A percentile compares a stretch with the other conserved stretches of the same genome.
phyloP scores from a whole-genome alignment of 2,329 filamentous ascomycete species.

The Colletotrichum sidae region DNA sequence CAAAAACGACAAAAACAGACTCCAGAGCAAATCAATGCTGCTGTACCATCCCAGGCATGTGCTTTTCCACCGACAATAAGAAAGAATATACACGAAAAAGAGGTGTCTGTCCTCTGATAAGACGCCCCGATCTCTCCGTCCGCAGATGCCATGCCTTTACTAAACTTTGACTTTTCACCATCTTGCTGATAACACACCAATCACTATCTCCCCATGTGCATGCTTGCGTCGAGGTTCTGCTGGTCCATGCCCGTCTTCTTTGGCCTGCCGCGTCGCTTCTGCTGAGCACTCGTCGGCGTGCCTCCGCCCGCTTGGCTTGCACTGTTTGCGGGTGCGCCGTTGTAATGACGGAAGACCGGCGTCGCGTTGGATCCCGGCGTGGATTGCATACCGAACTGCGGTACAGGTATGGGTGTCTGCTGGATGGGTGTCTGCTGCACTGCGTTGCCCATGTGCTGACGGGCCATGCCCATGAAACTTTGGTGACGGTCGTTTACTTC shows the following conservation, averaged over 20 bases:
- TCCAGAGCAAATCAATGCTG: slow-evolving; percentile 29
- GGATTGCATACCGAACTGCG: slow-evolving; percentile 38
- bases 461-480: slow-evolving; percentile 31
- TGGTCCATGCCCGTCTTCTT: slow-evolving; percentile 35
- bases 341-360: slow-evolving; percentile 37
- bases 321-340: slow-evolving; percentile 21
- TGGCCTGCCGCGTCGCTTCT: slow-evolving; percentile 37
- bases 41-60: slow-evolving; percentile 15
- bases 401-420: slow-evolving; percentile 38
- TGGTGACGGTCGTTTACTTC: slow-evolving; percentile 29
- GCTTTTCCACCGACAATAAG: slow-evolving; percentile 27
- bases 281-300: slow-evolving; percentile 17
- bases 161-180: background rate
- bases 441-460: slow-evolving; percentile 34
- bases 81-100: background rate
- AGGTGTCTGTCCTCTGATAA: slow-evolving; percentile 12
- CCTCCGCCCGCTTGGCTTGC: slow-evolving; percentile 17
- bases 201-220: slow-evolving; percentile 27
- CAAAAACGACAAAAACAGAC: slow-evolving; percentile 11
- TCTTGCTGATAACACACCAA: background rate
- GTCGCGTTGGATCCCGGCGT: slow-evolving; percentile 14
- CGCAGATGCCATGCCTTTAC: background rate
- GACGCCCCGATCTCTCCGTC: slow-evolving; percentile 29
- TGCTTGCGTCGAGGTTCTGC: slow-evolving; percentile 26
- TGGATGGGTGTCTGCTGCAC: slow-evolving; percentile 35